Evolutionary conservation across 2,329 filamentous ascomycete species (phyloP), one percentile per base, ranked within the genome.

Genomic region (Aspergillus sp.): DNA sequence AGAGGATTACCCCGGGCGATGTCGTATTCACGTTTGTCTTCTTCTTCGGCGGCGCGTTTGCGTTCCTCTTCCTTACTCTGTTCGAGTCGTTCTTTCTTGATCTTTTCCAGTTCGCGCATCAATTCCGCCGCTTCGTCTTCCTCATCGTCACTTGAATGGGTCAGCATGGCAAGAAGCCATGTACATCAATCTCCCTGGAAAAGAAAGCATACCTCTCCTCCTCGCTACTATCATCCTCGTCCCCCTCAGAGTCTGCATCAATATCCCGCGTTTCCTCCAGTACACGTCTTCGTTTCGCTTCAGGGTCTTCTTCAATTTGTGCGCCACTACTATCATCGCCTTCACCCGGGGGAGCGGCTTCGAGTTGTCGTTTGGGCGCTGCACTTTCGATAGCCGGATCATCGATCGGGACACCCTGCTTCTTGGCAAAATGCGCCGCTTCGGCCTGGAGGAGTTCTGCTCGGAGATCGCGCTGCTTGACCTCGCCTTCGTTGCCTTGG

Each of bases 1-100:
- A 98, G 72, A 35, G 93, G 93, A 65, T 98, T 98, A 5, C 93
- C 93, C 38, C 86, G 74, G 33, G 93, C 91, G 59, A 97, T 94
- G 59, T 96, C 87, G 54, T 82, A 79, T 68, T 95, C 91, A 50
- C 87, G 79, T 61, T 85, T 80, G 62, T 91, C 89, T 62, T 93
- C 78, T 63, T 96, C 91, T 52, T 82, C 78, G 29, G 82, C 86
- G n/a, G 81, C 82, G 49, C 82, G 81, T 65, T 91, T 88, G 32
- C 81, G 83, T 65, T 95, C 91, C 77, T 87, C 86, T 63, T 81
- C 81, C 53, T 93, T 86, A 48, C 85, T 83, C 64, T 87, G 85
- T 63, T 86, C 88, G 2, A 85, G 85, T 45, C 88, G 76, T 67
- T 95, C 89, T 52, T 82, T 82, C 65, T 94, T 88, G 65, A 98